Percentiles rank a stretch among this genome's conserved stretches.
Conservation (phyloP, 768 basidiomycete genomes). For the Rhizopogon sp. region DNA sequence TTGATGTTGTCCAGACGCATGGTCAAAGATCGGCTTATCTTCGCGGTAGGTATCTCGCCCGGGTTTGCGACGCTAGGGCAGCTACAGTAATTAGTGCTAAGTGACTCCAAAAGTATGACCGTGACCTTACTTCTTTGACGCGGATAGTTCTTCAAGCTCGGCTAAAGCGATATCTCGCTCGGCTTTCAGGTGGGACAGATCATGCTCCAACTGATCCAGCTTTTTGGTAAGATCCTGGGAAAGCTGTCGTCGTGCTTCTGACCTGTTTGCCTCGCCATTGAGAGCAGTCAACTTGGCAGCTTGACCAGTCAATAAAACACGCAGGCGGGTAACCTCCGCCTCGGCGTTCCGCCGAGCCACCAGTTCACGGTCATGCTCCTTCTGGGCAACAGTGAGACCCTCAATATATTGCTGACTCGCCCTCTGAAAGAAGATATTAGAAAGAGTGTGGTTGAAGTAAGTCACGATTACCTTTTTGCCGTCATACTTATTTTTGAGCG, state of each 20-base stretch:
- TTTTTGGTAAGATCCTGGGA: slow-evolving; percentile 75
- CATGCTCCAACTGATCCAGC: slow-evolving; percentile 74
- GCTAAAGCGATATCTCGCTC: slow-evolving; percentile 91
- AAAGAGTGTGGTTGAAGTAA: not conserved
- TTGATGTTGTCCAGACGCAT: slow-evolving; percentile 85
- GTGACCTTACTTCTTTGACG: slow-evolving; percentile 55
- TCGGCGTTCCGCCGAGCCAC: slow-evolving; percentile 87
- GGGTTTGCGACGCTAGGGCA: slow-evolving; percentile 20
- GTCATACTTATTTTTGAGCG: slow-evolving; percentile 75
- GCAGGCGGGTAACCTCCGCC: slow-evolving; percentile 82
- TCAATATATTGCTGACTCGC: slow-evolving; percentile 90
- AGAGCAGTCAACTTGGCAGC: slow-evolving; percentile 83
- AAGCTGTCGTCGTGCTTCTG: slow-evolving; percentile 74
- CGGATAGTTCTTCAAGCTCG: slow-evolving; percentile 87
- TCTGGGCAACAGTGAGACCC: slow-evolving; percentile 87
- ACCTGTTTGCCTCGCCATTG: slow-evolving; percentile 70
- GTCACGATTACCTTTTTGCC: slow-evolving; percentile 72
- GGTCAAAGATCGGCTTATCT: slow-evolving; percentile 67
- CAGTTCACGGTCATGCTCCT: slow-evolving; percentile 91
- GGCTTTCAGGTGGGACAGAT: slow-evolving; percentile 80
- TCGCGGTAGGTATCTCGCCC: slow-evolving; percentile 34
- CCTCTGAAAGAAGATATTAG: slow-evolving; percentile 44
- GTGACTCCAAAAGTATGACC: slow-evolving; percentile 12
- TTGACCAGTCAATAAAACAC: slow-evolving; percentile 85
- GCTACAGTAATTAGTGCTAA: slow-evolving; percentile 15